Percentiles rank a stretch among this genome's conserved stretches.
phyloP scores from a whole-genome alignment of 2,329 filamentous ascomycete species.

The Botrytis deweyae region DNA sequence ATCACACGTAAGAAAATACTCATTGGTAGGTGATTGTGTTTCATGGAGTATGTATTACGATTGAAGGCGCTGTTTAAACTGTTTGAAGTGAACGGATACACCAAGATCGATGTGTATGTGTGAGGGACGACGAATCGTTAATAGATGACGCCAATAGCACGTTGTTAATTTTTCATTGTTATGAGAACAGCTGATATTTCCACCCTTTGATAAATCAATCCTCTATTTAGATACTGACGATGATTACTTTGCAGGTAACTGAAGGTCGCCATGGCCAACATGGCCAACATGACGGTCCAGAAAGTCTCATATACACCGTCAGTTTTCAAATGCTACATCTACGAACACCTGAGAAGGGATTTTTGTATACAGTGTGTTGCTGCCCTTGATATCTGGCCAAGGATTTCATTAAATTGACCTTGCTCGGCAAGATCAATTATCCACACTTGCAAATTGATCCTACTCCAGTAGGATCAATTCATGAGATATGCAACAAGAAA shows the following conservation, averaged over 20 bases:
- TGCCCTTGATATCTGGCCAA: background rate
- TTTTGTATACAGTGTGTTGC: background rate
- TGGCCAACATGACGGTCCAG: background rate
- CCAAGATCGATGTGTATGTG: background rate
- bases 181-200: background rate
- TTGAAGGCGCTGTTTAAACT: background rate
- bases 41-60: background rate
- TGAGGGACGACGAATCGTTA: no score
- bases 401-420: background rate
- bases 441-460: background rate
- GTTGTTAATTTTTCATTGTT: no score
- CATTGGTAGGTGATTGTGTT: background rate
- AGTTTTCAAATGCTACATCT: background rate
- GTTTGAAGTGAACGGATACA: background rate
- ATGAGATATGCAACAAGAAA: slow-evolving; percentile 4
- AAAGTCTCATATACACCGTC: background rate
- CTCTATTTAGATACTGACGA: background rate
- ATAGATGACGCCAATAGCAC: background rate
- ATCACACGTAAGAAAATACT: background rate
- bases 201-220: background rate
- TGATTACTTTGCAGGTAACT: background rate
- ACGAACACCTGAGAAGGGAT: background rate
- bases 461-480: background rate
- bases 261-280: background rate
- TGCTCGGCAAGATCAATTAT: background rate